A percentile compares a stretch with the other conserved stretches of the same genome.
phyloP scores from a whole-genome alignment of 2,329 filamentous ascomycete genomes.

The Boeremia exigua region DNA sequence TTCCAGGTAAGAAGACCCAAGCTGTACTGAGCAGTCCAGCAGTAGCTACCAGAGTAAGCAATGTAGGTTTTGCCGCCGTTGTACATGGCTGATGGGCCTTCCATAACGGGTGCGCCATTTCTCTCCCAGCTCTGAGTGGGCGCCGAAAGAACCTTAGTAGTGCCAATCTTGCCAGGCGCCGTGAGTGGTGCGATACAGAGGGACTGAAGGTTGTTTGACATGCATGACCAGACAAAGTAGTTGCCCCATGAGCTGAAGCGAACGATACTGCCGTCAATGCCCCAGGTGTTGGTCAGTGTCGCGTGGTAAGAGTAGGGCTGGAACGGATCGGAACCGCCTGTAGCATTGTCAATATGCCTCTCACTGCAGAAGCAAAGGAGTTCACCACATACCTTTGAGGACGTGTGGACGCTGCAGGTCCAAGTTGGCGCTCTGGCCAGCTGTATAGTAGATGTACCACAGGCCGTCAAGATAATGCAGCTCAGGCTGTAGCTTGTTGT shows the following conservation, averaged over 20 bases:
- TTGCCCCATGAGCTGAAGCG: constrained; percentile 55
- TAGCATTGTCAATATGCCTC: neutral
- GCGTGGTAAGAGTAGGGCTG: constrained; percentile 59
- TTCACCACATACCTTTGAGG: constrained; percentile 51
- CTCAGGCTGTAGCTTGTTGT: constrained; percentile 49
- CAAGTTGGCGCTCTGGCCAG: constrained; percentile 54
- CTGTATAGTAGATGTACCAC: constrained; percentile 66
- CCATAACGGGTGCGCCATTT: constrained; percentile 59
- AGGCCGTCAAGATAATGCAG: constrained; percentile 56
- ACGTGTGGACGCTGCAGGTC: constrained; percentile 61
- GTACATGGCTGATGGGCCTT: constrained; percentile 62
- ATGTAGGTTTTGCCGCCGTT: constrained; percentile 60
- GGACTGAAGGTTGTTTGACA: constrained; percentile 53
- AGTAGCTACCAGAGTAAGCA: constrained; percentile 62
- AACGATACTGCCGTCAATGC: constrained; percentile 61
- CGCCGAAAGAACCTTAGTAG: constrained; percentile 57
- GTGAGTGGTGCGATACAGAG: constrained; percentile 52
- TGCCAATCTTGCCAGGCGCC: constrained; percentile 53
- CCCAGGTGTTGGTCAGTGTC: constrained; percentile 52
- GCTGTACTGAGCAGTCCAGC: constrained; percentile 62
- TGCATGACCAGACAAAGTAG: constrained; percentile 64
- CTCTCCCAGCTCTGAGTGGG: constrained; percentile 61
- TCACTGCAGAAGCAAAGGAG: too few relatives aligned
- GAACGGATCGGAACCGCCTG: constrained; percentile 60
- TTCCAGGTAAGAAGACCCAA: constrained; percentile 63